These are phyloP conservation scores for Sugiyamaella sp. DNA, from an alignment of 1,139 yeast genomes.

Conservation along the genomic window DNA sequence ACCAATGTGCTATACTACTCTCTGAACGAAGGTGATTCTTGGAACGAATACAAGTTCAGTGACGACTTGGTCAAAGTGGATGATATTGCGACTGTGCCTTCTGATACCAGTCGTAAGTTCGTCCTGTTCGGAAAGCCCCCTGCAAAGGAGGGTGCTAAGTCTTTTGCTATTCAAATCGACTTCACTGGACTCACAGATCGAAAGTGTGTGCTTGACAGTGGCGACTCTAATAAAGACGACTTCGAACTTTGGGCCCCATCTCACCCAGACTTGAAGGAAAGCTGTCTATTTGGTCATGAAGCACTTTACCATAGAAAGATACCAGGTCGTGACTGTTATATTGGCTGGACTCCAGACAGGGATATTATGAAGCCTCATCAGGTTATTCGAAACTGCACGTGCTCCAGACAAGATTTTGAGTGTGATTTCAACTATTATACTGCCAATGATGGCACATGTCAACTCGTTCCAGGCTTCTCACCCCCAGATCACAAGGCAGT, in stretches of 20 bases:
- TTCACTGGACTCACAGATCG: conserved; percentile 64
- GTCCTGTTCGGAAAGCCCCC: conserved; percentile 52
- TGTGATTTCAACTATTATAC: conserved; percentile 86
- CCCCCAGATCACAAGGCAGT: conserved; percentile 67
- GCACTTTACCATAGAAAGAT: conserved; percentile 75
- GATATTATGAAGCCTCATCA: conserved; percentile 59
- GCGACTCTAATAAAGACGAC: conserved; percentile 64
- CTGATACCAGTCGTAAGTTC: conserved; percentile 83
- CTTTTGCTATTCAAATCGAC: conserved; percentile 61
- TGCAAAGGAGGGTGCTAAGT: conserved; percentile 47
- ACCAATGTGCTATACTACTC: conserved; percentile 69
- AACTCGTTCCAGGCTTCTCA: conserved; percentile 67
- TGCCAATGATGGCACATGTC: conserved; percentile 81
- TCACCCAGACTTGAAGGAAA: conserved; percentile 60
- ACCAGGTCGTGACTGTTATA: conserved; percentile 68
- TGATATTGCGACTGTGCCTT: conserved; percentile 88
- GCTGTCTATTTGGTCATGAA: conserved; percentile 90
- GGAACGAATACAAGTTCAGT: conserved; percentile 69
- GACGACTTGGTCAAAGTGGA: conserved; percentile 58
- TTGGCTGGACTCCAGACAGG: conserved; percentile 52
- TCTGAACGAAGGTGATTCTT: conserved; percentile 74
- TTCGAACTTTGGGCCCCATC: conserved; percentile 82
- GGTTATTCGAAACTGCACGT: conserved; percentile 68
- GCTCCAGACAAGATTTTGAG: conserved; percentile 88
- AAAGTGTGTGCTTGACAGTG: conserved; percentile 71